Percentiles rank a stretch among this genome's conserved stretches.
Evolutionary conservation across 2,329 filamentous ascomycete species (phyloP).

Genomic region (Tolypocladium album): DNA sequence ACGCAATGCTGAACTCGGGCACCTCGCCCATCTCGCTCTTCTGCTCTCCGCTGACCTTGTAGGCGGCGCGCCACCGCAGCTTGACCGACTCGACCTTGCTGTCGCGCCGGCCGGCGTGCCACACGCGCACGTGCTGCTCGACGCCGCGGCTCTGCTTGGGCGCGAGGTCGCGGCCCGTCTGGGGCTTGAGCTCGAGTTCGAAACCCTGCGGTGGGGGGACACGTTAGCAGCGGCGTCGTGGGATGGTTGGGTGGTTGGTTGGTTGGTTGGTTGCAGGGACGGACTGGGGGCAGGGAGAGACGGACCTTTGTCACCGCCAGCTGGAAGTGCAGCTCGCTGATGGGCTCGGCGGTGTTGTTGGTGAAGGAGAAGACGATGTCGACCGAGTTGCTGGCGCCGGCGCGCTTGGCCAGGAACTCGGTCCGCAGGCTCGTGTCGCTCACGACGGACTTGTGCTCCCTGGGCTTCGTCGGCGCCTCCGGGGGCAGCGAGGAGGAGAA

Average conservation of each 20-base stretch:
- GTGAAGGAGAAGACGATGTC: slow-evolving; percentile 71
- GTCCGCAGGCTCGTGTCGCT: slow-evolving; percentile 62
- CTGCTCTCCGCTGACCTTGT: slow-evolving; percentile 55
- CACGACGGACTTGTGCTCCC: slow-evolving; percentile 54
- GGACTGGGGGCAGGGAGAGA: background rate
- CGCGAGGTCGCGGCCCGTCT: slow-evolving; percentile 66
- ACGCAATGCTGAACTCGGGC: slow-evolving; percentile 65
- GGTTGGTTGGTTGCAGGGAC: background rate
- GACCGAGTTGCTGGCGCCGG: slow-evolving; percentile 45
- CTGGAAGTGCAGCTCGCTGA: slow-evolving; percentile 80
- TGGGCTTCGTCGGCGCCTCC: slow-evolving; percentile 40
- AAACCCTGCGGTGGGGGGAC: slow-evolving; percentile 47
- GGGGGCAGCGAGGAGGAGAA: slow-evolving; percentile 79
- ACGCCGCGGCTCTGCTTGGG: slow-evolving; percentile 67
- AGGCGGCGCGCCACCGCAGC: slow-evolving; percentile 80
- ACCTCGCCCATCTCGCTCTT: slow-evolving; percentile 81
- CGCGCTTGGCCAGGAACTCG: slow-evolving; percentile 58
- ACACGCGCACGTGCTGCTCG: slow-evolving; percentile 68
- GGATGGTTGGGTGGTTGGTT: background rate
- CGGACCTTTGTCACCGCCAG: slow-evolving; percentile 83
- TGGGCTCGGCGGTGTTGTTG: slow-evolving; percentile 60
- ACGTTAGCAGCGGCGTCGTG: background rate
- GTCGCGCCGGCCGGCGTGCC: slow-evolving; percentile 56
- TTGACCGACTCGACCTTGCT: slow-evolving; percentile 71
- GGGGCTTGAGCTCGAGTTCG: slow-evolving; percentile 71